Base-by-base conservation (phyloP, 2,329 filamentous ascomycete species). In the Neoscytalidium dimidiatum region DNA sequence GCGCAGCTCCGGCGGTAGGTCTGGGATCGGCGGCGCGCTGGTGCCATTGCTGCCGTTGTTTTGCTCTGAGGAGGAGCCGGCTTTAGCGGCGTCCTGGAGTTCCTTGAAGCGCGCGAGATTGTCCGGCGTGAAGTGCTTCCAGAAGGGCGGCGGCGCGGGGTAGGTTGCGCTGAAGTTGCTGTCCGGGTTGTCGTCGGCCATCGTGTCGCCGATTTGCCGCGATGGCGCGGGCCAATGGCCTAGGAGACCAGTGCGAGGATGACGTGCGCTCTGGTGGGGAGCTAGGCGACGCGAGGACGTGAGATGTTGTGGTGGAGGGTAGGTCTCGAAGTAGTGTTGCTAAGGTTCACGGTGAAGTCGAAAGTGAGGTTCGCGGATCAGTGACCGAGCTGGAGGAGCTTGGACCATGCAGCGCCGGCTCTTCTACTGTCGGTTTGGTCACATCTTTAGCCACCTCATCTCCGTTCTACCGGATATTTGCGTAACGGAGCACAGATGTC, bases 71-170 rank as follows among this genome's bases (percentile, higher is more conserved):
- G 72, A 19, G 14, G 74, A 29, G 63, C 72, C 14, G 14, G 6
- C 70, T 67, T 70, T 71, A 23, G 46, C 35, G 43, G 48, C 48
- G n/a, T 35, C 77, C 69, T 83, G 84, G 62, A 85, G 74, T 43
- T 83, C 73, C 64, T 83, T 78, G 26, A 91, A 78, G 53, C 86
- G 87, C 14, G 86, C 79, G 61, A 92, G 72, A 73, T 94, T 96
- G 29, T 90, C 87, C 3, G 87, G 77, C 0, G 92, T 97, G 79
- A 98, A 98, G 75, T 91, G 85, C 70, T 90, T 89, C 88, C 92
- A 98, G 80, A 97, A 96, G 0, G 90, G 89, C 28, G 95, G 95
- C 28, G 95, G 95, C 61, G 90, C 87, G 26, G 95, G 94, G 75
- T 93, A 97, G 44, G 89, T 87, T 26, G 90, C 87, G 28, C 88